Percentiles rank a stretch among this genome's conserved stretches.
These are phyloP conservation scores for Filobasidium floriforme DNA, from an alignment of 768 basidiomycete species.

Conservation along the genomic window DNA sequence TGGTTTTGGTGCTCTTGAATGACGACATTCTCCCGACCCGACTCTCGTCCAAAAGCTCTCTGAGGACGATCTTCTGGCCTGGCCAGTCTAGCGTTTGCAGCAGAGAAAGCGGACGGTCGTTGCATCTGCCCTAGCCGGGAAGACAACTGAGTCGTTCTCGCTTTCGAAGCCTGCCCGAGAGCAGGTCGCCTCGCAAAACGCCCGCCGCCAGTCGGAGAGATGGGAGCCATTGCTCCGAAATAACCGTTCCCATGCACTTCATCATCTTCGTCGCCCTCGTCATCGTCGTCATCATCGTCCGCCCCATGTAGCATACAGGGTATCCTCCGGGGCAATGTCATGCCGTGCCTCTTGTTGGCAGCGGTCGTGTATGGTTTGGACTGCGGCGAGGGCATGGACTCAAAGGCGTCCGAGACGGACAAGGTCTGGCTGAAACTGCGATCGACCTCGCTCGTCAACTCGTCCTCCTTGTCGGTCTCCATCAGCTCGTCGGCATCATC, in stretches of 20 bases:
- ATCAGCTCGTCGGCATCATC: neutral
- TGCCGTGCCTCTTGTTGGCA: constrained; percentile 4
- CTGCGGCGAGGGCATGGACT: neutral
- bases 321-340: neutral
- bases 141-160: neutral
- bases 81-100: neutral
- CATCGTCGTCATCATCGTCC: constrained; percentile 25
- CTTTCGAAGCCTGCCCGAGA: neutral
- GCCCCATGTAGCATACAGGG: neutral
- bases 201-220: neutral
- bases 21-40: neutral
- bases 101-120: neutral
- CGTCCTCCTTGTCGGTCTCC: constrained; percentile 2
- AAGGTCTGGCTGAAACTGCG: neutral
- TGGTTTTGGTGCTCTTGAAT: too few species aligned
- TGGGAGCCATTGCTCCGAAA: constrained; percentile 16
- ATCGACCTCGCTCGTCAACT: neutral
- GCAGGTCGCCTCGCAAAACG: neutral
- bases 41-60: neutral
- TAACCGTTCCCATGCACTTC: constrained; percentile 36
- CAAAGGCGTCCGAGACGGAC: neutral
- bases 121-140: constrained; percentile 1
- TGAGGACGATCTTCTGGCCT: neutral
- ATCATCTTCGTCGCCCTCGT: constrained; percentile 31
- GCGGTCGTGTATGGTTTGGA: neutral